A percentile compares a stretch with the other conserved stretches of the same genome.
Conservation (phyloP, 1,284 basidiomycete genomes). For the Phylloporus gajari region DNA sequence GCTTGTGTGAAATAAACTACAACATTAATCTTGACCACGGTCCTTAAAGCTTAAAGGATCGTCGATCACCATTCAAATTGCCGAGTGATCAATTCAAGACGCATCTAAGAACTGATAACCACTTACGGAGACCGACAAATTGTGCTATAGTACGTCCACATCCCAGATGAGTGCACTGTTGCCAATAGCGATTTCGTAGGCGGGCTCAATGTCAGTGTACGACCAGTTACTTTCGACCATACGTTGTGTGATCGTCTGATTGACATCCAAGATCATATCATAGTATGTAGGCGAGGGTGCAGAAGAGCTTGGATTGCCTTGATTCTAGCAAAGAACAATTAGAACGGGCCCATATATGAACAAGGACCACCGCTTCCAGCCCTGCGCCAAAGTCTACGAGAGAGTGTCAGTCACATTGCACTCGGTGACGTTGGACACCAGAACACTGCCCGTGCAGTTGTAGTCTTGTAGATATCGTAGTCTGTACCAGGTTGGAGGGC, state of each 20-base stretch:
- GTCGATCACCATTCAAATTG: no score
- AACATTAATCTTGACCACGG: no score
- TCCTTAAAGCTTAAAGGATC: no score
- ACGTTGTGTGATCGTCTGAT: not conserved
- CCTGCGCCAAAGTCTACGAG: not conserved
- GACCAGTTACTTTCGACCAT: not conserved
- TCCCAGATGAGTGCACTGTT: constrained; percentile 18
- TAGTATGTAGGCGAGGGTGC: not conserved
- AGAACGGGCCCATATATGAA: not conserved
- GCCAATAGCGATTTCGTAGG: constrained; percentile 11
- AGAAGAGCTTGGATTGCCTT: constrained; percentile 1
- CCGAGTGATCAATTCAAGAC: no score
- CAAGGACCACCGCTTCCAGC: constrained; percentile 8
- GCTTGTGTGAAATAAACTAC: not conserved
- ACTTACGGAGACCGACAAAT: constrained; percentile 12
- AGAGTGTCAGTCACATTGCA: constrained; percentile 5
- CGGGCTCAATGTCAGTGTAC: not conserved
- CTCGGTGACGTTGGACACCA: constrained; percentile 2
- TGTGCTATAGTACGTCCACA: constrained; percentile 16
- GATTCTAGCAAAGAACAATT: not conserved
- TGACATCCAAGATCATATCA: not conserved
- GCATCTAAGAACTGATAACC: constrained; percentile 21
- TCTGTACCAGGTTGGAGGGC: constrained; percentile 3
- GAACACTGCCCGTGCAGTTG: constrained; percentile 3
- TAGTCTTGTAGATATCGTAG: constrained; percentile 2